Evolutionary conservation across 441 rosid genomes (phyloP).

Genomic region (Populus hybrid): DNA sequence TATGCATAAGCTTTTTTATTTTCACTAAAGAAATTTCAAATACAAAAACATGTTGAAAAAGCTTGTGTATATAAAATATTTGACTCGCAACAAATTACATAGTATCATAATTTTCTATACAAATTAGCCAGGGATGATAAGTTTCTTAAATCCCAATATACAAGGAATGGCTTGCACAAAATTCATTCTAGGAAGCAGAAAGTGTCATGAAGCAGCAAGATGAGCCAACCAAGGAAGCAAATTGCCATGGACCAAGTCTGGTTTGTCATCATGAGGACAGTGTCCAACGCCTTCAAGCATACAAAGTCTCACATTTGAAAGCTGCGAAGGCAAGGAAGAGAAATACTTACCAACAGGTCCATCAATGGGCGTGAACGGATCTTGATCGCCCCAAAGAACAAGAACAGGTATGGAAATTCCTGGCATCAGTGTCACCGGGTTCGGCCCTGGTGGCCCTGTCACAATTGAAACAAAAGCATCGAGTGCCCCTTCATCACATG

Average conservation of each 20-base stretch:
- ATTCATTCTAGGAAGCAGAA: not conserved
- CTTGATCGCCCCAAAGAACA: constrained; percentile 82
- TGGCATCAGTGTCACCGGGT: constrained; percentile 67
- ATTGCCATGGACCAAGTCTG: constrained; percentile 66
- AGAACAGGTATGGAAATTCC: constrained; percentile 53
- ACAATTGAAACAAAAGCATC: constrained; percentile 87
- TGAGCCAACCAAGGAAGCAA: constrained; percentile 79
- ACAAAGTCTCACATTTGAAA: constrained; percentile 53
- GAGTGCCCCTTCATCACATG: constrained; percentile 79
- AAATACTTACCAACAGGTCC: constrained; percentile 89
- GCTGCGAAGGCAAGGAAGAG: constrained; percentile 52
- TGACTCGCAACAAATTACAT: fast-evolving
- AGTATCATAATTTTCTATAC: not conserved
- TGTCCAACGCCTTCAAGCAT: constrained; percentile 84
- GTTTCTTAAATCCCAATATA: not conserved
- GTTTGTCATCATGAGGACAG: constrained; percentile 90
- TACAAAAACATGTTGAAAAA: too few relatives aligned
- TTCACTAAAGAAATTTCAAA: too few relatives aligned
- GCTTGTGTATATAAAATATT: too few relatives aligned
- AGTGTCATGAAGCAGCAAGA: constrained; percentile 27
- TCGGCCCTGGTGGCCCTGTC: constrained; percentile 95
- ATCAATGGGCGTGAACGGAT: constrained; percentile 81
- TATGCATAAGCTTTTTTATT: too few relatives aligned
- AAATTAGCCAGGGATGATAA: not conserved
- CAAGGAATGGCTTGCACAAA: too few relatives aligned